Percentiles rank a stretch among this genome's conserved stretches.
These are phyloP conservation scores for Sordariomycetes sp. DNA, from an alignment of 2,329 filamentous ascomycete species.

Conservation along the genomic window DNA sequence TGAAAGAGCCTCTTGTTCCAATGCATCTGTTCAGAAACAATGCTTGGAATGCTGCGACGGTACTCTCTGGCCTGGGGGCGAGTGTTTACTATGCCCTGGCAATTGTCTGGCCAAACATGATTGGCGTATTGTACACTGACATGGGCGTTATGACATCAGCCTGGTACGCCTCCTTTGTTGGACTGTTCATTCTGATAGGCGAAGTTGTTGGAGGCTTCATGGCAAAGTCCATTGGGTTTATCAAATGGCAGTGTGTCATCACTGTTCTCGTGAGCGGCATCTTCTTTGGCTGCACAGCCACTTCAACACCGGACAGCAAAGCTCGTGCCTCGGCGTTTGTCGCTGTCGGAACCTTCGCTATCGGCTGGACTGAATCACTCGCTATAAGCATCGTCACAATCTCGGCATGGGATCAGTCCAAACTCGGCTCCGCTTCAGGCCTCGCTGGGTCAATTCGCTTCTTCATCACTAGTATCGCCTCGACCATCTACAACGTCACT, in stretches of 20 bases:
- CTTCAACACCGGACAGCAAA: constrained; percentile 15
- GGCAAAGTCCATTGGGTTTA: constrained; percentile 15
- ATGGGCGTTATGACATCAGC: constrained; percentile 12
- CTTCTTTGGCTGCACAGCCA: constrained; percentile 19
- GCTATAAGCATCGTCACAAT: constrained; percentile 24
- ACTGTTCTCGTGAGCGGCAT: constrained; percentile 16
- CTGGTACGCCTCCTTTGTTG: constrained; percentile 16
- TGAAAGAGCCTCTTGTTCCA: constrained; percentile 24
- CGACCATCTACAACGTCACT: constrained; percentile 22
- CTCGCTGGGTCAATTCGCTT: constrained; percentile 25
- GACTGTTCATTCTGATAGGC: constrained; percentile 16
- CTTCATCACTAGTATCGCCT: constrained; percentile 20
- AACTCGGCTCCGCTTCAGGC: constrained; percentile 23
- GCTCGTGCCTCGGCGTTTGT: constrained; percentile 16
- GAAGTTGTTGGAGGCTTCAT: constrained; percentile 15
- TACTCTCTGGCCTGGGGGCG: constrained; percentile 23
- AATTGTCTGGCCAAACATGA: constrained; percentile 25
- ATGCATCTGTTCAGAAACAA: constrained; percentile 23
- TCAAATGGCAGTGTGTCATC: constrained; percentile 22
- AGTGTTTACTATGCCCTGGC: constrained; percentile 26
- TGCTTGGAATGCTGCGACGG: constrained; percentile 18
- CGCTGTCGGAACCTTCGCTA: constrained; percentile 20
- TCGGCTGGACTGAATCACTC: constrained; percentile 24
- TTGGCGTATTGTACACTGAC: constrained; percentile 19
- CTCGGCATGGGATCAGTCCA: constrained; percentile 20